Evolutionary conservation across 768 basidiomycete species (phyloP), one percentile per base, ranked within the genome.

Genomic region (Rhodotorula sphaerocarpa): DNA sequence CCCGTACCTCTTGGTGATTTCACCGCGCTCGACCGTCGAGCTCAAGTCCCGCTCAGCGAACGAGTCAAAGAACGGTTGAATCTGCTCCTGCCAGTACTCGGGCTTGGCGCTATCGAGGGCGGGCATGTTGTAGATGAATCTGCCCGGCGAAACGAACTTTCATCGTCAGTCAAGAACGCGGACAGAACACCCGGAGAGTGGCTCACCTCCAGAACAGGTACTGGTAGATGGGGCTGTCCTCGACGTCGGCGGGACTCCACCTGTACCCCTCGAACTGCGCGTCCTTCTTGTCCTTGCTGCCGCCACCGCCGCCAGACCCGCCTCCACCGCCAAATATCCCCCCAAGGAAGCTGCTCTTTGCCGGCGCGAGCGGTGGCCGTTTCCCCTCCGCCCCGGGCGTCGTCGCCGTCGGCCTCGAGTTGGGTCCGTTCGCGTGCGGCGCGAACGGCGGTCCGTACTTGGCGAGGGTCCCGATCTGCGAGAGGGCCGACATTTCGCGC

Each of bases 1-100:
- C n/a, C n/a, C n/a, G 53, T 27, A 65, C 63, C 68, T 36, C 28
- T 70, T 70, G 10, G 68, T 70, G 16, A 70, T 50, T 23, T 70
- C 68, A 3, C 55, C 55, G 0, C 68, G 41, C 43, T 70, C 68
- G 25, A 56, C 54, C 16, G 61, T 70, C 50, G 55, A 50, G 18
- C 46, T 50, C 7, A 70, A 36, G 33, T 65, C 65, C 1, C 56
- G 31, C 61, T 63, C 64, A 20, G 68, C 64, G 50, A 70, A 66
- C n/a, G 57, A 57, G 34, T 70, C 68, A 42, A 63, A 45, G 55
- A 70, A 63, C 1, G 55, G 61, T 46, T 70, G 68, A 28, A 63
- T 60, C 25, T 57, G 45, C 11, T 60, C 52, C 7, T 50, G 52
- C 68, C 68, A 70, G 50, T 66, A 70, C 33, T 23, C 47, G 15